Evolutionary conservation across 257 asterid genomes (phyloP).

Genomic region (Scutellaria minor): DNA sequence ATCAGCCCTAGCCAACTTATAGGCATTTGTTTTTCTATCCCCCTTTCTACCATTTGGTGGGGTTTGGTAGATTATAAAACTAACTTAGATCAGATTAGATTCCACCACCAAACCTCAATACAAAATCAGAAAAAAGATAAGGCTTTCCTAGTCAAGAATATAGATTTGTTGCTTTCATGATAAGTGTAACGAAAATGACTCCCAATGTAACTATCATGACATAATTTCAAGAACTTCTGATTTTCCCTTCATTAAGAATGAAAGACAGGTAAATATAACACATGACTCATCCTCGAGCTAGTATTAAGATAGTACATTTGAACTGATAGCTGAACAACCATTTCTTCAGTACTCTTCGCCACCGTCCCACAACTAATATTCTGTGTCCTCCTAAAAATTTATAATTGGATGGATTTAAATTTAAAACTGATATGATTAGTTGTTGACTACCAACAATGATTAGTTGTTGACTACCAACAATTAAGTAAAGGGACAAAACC

Average conservation of each 20-base stretch:
- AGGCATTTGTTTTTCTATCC: slow-evolving; percentile 27
- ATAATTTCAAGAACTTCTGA: neutral
- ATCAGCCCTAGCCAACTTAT: slow-evolving; percentile 34
- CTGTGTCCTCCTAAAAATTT: slow-evolving; percentile 30
- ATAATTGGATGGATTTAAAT: neutral
- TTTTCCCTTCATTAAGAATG: slow-evolving; percentile 12
- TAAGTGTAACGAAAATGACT: slow-evolving; percentile 28
- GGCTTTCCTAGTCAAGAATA: slow-evolving; percentile 42
- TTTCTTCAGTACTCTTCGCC: slow-evolving; percentile 32
- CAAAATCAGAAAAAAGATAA: slow-evolving; percentile 45
- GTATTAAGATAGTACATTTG: slow-evolving; percentile 28
- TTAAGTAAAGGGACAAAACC: slow-evolving; percentile 31
- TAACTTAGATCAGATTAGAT: slow-evolving; percentile 55
- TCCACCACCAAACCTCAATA: slow-evolving; percentile 56
- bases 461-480: slow-evolving; percentile 36
- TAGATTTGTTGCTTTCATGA: slow-evolving; percentile 39
- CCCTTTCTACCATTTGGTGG: slow-evolving; percentile 36
- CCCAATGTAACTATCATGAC: slow-evolving; percentile 25
- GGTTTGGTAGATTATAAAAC: slow-evolving; percentile 58
- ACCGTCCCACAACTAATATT: slow-evolving; percentile 48
- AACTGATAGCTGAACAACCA: slow-evolving; percentile 53
- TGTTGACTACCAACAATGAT: slow-evolving; percentile 36
- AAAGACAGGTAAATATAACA: neutral
- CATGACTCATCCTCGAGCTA: slow-evolving; percentile 25
- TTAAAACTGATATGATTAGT: slow-evolving; percentile 32